Base-by-base conservation (phyloP, 768 basidiomycete species). In the Lactarius evosmus region DNA sequence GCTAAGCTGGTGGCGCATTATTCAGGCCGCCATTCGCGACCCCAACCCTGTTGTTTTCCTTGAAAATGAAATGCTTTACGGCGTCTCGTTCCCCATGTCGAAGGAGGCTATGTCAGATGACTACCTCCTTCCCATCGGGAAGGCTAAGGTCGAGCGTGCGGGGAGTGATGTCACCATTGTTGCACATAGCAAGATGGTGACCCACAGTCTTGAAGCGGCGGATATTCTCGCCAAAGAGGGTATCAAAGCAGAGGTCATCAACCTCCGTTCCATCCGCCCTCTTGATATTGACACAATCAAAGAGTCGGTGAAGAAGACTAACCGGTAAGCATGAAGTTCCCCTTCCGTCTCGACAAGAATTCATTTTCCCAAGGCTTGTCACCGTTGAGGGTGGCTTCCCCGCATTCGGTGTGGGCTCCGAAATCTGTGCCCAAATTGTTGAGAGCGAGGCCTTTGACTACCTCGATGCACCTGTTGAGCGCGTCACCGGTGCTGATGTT, bases 351-450 rank as follows among this genome's bases (percentile, higher is more conserved):
- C 61, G 51, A 61, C 62, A 7, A 53, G 27, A 38, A 40, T 51
- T 65, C 16, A 63, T 29, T n/a, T 14, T 25, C 14, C 7, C 19
- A 67, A 95, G 93, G 61, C 83, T 99, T 67, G 81, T 99, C 59
- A 92, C 91, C 62, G 95, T 94, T 56, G 97, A 99, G 78, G 96
- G 96, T 76, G 97, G 97, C 41, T 99, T 97, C 93, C 97, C 97
- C 41, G 88, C 85, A 56, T 98, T 98, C 75, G 94, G 97, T 79
- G 96, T 99, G 60, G 97, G 97, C 68, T 95, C 94, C 70, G 97
- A 99, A 78, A 96, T 99, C 71, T 93, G 92, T 69, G 97, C 97
- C 16, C 95, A 98, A 76, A 93, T 98, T 70, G 82, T 96, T 60
- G 97, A 99, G 82, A 93, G 92, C 70, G 93, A 97, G 71, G 96